phyloP scores from a whole-genome alignment of 2,329 filamentous ascomycete genomes.

The Pseudogymnoascus sp. region DNA sequence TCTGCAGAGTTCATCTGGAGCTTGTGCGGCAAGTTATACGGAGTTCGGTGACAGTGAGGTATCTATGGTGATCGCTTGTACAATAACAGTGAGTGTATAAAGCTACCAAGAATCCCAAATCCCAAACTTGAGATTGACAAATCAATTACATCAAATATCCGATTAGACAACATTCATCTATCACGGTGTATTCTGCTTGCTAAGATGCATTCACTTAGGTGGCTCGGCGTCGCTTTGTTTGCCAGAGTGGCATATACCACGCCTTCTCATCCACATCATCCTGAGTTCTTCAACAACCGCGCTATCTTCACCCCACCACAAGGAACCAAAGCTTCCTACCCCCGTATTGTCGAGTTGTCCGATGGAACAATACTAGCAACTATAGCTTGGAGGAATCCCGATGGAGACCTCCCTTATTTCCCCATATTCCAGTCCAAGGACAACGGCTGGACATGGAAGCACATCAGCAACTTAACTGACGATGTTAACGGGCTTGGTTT shows the following conservation, averaged over 20 bases:
- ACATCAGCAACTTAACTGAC: slow-evolving; percentile 55
- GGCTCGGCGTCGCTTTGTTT: not conserved
- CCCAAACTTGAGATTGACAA: not conserved
- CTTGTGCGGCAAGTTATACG: not conserved
- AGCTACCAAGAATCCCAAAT: not conserved
- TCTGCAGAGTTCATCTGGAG: not conserved
- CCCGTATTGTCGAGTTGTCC: slow-evolving; percentile 28
- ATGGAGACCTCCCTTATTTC: slow-evolving; percentile 43
- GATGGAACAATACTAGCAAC: slow-evolving; percentile 40
- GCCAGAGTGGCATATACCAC: not conserved
- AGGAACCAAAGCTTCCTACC: slow-evolving; percentile 19
- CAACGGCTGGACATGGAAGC: slow-evolving; percentile 51
- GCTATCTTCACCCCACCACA: not conserved
- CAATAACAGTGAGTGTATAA: not conserved
- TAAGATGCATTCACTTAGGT: not conserved
- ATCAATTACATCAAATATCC: not conserved
- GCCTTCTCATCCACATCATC: not conserved
- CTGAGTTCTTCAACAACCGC: not conserved
- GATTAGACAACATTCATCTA: not conserved
- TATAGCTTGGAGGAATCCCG: slow-evolving; percentile 48
- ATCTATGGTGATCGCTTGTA: not conserved
- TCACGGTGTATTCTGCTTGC: not conserved
- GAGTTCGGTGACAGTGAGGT: not conserved
- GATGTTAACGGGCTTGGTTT: slow-evolving; percentile 56
- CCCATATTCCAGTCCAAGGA: slow-evolving; percentile 47